Percentiles rank a stretch among this genome's conserved stretches.
These are phyloP conservation scores for Climacium dendroides DNA, from an alignment of 225 moss, liverwort and hornwort species.

Conservation along the genomic window DNA sequence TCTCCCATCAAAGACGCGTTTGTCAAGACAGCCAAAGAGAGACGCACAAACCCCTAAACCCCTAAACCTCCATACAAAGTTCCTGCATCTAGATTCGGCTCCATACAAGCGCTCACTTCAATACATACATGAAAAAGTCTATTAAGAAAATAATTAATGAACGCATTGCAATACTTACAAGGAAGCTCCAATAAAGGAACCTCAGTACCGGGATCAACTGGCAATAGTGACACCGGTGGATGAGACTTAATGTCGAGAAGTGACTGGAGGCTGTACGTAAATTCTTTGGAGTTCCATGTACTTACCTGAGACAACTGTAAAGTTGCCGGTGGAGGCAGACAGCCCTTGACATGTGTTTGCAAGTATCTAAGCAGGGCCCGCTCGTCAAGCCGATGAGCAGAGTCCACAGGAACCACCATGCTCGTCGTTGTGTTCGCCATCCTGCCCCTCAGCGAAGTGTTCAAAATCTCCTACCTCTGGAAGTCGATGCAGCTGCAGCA, in stretches of 20 bases:
- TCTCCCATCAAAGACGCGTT: not conserved
- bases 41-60: not conserved
- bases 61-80: not conserved
- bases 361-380: conserved; percentile 49
- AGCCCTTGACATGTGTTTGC: conserved; percentile 52
- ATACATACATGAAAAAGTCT: not conserved
- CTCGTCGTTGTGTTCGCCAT: conserved; percentile 44
- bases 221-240: not conserved
- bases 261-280: not conserved
- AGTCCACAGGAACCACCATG: conserved; percentile 60
- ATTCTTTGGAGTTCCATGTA: not conserved
- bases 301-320: conserved; percentile 42
- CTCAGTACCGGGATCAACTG: not conserved
- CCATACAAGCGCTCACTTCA: not conserved
- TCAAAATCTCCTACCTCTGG: not conserved
- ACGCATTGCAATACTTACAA: not conserved
- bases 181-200: not conserved
- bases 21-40: not conserved
- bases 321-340: conserved; percentile 34
- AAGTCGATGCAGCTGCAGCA: not conserved
- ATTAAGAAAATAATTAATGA: not conserved
- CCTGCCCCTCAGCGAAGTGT: not conserved
- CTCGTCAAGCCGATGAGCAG: conserved; percentile 56
- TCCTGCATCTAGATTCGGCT: not conserved
- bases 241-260: not conserved